These are phyloP conservation scores for Diophrys sp. DNA, from an alignment of 73 alveolate genomes.

Conservation along the genomic window DNA sequence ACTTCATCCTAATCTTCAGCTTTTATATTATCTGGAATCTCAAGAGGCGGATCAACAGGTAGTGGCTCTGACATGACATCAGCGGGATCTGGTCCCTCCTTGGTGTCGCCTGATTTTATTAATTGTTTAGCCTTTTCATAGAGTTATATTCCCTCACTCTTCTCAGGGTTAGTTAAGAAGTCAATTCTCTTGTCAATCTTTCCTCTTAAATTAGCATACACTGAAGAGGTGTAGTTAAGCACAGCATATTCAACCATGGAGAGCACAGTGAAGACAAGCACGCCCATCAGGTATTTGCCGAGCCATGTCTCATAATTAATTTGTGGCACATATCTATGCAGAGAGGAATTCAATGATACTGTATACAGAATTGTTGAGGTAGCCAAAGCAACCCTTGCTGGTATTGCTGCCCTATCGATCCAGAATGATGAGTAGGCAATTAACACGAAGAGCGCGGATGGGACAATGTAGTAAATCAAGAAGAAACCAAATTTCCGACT, in stretches of 20 bases:
- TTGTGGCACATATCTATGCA: not conserved
- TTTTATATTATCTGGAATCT: no score
- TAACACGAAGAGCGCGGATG: conserved; percentile 4
- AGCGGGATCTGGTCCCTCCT: not conserved
- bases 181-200: not conserved
- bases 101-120: not conserved
- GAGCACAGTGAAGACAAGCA: conserved; percentile 1
- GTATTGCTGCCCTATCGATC: conserved; percentile 16
- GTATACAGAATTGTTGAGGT: conserved; percentile 12
- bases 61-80: not conserved
- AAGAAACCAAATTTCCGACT: conserved; percentile 4
- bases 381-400: conserved; percentile 22
- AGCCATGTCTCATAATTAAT: conserved; percentile 10
- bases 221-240: conserved; percentile 3
- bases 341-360: not conserved
- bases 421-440: conserved; percentile 15
- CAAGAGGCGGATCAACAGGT: no score
- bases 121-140: no score
- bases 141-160: not conserved
- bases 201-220: not conserved
- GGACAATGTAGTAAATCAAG: not conserved
- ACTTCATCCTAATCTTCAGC: no score
- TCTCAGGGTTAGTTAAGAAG: not conserved
- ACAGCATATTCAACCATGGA: conserved; percentile 14
- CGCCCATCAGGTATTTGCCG: conserved; percentile 2